Evolutionary conservation across 2,329 filamentous ascomycete species (phyloP).

Genomic region (Curvularia hawaiiensis): DNA sequence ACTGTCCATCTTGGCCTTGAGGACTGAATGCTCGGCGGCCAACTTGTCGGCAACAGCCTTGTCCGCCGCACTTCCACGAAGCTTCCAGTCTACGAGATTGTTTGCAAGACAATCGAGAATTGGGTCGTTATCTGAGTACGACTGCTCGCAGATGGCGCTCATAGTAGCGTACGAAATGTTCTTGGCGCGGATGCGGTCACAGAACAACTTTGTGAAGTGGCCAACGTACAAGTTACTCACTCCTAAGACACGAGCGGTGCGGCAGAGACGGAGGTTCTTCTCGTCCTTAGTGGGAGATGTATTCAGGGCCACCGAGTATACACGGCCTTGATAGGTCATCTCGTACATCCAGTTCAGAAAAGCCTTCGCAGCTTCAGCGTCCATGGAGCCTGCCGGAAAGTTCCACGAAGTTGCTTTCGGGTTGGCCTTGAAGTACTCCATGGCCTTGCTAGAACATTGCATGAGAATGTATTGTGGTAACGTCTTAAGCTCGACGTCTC

Average conservation of each 20-base stretch:
- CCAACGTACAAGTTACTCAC: constrained; percentile 38
- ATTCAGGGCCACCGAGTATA: constrained; percentile 33
- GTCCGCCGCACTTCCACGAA: neutral
- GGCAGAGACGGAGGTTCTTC: constrained; percentile 33
- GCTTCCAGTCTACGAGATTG: constrained; percentile 26
- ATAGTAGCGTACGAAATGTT: constrained; percentile 22
- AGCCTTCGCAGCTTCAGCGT: constrained; percentile 17
- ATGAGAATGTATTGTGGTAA: constrained; percentile 36
- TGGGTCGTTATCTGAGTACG: constrained; percentile 29
- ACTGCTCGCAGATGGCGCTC: constrained; percentile 22
- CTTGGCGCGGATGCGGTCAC: constrained; percentile 33
- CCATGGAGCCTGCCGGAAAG: constrained; percentile 25
- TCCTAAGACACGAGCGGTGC: constrained; percentile 31
- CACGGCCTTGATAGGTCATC: constrained; percentile 27
- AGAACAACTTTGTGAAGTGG: constrained; percentile 39
- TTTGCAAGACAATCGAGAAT: constrained; percentile 37
- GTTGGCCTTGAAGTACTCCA: constrained; percentile 26
- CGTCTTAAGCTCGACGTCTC: constrained; percentile 14
- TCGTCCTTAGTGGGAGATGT: constrained; percentile 19
- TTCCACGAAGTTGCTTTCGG: constrained; percentile 19
- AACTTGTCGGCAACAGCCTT: constrained; percentile 9
- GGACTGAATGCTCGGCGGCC: constrained; percentile 7
- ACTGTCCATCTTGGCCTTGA: constrained; percentile 16
- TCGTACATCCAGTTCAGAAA: constrained; percentile 34
- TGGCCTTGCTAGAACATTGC: constrained; percentile 33